Percentiles rank a stretch among this genome's conserved stretches.
phyloP scores from a whole-genome alignment of 441 rosid species.

The Cnidoscolus chayamansa region DNA sequence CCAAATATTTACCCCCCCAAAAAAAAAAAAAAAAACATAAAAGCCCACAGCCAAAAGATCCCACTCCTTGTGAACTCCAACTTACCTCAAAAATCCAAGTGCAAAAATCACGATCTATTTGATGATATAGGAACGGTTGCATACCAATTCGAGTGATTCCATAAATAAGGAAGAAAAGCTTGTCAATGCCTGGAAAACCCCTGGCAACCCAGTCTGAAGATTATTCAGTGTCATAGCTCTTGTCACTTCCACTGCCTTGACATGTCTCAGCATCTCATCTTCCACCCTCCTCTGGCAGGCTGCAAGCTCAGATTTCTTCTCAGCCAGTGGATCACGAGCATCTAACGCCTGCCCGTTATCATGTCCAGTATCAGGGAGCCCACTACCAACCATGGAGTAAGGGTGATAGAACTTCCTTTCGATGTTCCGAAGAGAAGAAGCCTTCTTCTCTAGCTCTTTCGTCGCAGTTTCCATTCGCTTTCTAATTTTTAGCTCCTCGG shows the following conservation, averaged over 20 bases:
- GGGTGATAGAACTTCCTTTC: conserved; percentile 90
- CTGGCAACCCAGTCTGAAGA: conserved; percentile 88
- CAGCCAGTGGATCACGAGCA: conserved; percentile 79
- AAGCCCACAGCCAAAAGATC: conserved; percentile 36
- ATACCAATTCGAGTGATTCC: conserved; percentile 61
- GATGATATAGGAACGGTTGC: conserved; percentile 69
- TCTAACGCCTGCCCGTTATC: conserved; percentile 64
- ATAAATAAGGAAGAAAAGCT: conserved; percentile 75
- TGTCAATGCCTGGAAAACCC: conserved; percentile 88
- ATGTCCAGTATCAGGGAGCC: conserved; percentile 62
- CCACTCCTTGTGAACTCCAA: conserved; percentile 32
- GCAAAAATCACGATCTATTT: conserved; percentile 36
- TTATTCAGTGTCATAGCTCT: conserved; percentile 82
- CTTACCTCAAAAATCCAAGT: conserved; percentile 29
- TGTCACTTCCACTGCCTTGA: conserved; percentile 82
- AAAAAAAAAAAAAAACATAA: conserved; percentile 15
- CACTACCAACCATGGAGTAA: conserved; percentile 81
- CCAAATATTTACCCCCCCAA: conserved; percentile 39
- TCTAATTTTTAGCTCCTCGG: conserved; percentile 72
- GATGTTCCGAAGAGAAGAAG: conserved; percentile 74
- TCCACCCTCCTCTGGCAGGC: conserved; percentile 80
- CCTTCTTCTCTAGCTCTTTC: conserved; percentile 87
- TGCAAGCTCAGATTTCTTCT: conserved; percentile 81
- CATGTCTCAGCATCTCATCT: conserved; percentile 85
- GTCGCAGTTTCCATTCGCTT: conserved; percentile 68